Evolutionary conservation across 495 filamentous ascomycete species (phyloP).

Genomic region (Jackrogersella multiformis): DNA sequence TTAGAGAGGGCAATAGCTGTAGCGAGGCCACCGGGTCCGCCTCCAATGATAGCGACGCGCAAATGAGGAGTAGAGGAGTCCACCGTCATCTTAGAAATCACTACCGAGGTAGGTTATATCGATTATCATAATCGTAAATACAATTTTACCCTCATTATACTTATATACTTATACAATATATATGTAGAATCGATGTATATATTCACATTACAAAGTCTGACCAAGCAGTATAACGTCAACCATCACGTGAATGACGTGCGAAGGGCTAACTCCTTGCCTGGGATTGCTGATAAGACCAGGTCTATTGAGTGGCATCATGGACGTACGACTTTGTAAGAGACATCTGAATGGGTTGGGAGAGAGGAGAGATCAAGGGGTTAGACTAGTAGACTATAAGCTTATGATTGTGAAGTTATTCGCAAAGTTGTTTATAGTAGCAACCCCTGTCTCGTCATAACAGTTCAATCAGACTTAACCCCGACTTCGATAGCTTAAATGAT

Average conservation of each 20-base stretch:
- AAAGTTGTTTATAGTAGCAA: not conserved
- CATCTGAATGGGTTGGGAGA: not conserved
- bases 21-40: slow-evolving; percentile 59
- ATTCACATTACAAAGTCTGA: slow-evolving; percentile 31
- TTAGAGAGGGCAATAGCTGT: slow-evolving; percentile 60
- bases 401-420: not conserved
- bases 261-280: slow-evolving; percentile 2
- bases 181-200: not conserved
- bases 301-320: slow-evolving; percentile 17
- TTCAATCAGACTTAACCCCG: not conserved
- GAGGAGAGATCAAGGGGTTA: not conserved
- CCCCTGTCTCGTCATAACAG: not conserved
- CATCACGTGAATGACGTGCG: slow-evolving; percentile 44
- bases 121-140: not conserved
- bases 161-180: not conserved
- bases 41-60: slow-evolving; percentile 55
- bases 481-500: not conserved
- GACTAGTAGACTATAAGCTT: not conserved
- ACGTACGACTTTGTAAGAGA: slow-evolving; percentile 19
- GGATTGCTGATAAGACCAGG: slow-evolving; percentile 22
- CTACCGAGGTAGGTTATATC: not conserved
- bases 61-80: slow-evolving; percentile 13
- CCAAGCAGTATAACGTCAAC: slow-evolving; percentile 42
- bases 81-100: slow-evolving; percentile 31
- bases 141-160: not conserved